Evolutionary conservation across 169 alveolate species (phyloP), one percentile per base, ranked within the genome.

Genomic region (Cyclospora cayetanensis): DNA sequence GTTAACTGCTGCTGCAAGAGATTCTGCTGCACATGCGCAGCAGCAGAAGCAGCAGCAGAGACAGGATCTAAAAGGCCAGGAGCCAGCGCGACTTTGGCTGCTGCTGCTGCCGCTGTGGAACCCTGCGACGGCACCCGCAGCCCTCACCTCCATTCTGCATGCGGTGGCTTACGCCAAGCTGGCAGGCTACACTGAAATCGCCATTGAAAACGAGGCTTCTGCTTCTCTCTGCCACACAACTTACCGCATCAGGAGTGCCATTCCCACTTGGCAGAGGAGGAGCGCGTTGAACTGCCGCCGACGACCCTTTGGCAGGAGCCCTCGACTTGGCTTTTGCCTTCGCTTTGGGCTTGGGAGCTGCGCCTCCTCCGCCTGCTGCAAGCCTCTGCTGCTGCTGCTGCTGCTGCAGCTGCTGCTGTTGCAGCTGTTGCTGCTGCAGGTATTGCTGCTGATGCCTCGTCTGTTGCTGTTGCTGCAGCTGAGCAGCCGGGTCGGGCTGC

Each of bases 401-500:
- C 80, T n/a, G 66, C 46, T 60, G 91, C 80, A 29, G 80, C 82
- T 83, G 80, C 11, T 41, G 31, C 52, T 43, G 66, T 4, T 42
- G 9, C 27, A n/a, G 90, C 55, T 80, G 90, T 76, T 53, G 90
- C 70, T 77, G 68, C 82, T 1, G 9, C 34, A 12, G 22, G 11
- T 60, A 27, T 22, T 60, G 74, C 74, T 60, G 74, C 4, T 60
- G 74, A 12, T 22, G 12, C 74, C 34, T 5, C 27, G 9, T 9
- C 82, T 68, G 53, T 37, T 74, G 85, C 89, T 52, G 89, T 80
- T 39, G 80, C 82, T 63, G 91, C 91, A 83, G 31, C 91, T 37
- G 91, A n/a, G 80, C 83, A 18, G 52, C 87, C 50, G 83, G 85
- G 65, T 87, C 83, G 4, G 92, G 72, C 87, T 87, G 86, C 79